Base-by-base conservation (phyloP, 2,329 filamentous ascomycete genomes). In the Helminthosporium solani region DNA sequence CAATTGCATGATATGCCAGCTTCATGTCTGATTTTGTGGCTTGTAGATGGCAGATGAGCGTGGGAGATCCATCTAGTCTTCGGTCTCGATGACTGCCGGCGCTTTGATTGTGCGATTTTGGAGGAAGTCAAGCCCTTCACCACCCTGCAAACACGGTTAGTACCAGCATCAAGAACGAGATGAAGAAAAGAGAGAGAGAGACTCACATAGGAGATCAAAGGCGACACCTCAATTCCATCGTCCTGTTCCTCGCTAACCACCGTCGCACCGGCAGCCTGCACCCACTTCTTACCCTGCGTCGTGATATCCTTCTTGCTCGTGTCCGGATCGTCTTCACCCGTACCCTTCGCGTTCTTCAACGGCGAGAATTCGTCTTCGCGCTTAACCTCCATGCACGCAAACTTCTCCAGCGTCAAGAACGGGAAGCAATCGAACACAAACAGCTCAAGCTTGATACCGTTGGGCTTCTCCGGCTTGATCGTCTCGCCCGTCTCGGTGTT, bases 351-450 rank as follows among this genome's bases (percentile, higher is more conserved):
- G 67, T 99, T 99, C 84, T 99, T 99, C 57, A 99, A 77, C 3
- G 94, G 94, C 21, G 90, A 96, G 77, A 99, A 99, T 75, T 99
- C 94, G 60, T 99, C 94, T 76, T 96, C 91, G 51, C 94, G 89
- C 72, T 85, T 89, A 42, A 99, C 94, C 75, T 99, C 94, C 75
- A 97, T 86, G 73, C 86, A 95, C 19, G 91, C 94, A 66, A 99
- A 99, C 75, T 95, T 90, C 57, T 85, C 80, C 54, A 99, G 83
- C 15, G 85, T 76, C 42, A 95, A 78, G 78, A 92, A 81, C 50
- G 92, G 91, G 80, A 99, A 99, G 66, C 95, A 94, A 69, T 99
- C 94, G 68, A 99, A 99, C 50, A 99, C 91, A 63, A 97, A 99
- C 74, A 97, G 94, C 80, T 99, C 94, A 31, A 99, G 83, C 80